phyloP scores from a whole-genome alignment of 2,329 filamentous ascomycete species.

The Paraconiothyrium sp. region DNA sequence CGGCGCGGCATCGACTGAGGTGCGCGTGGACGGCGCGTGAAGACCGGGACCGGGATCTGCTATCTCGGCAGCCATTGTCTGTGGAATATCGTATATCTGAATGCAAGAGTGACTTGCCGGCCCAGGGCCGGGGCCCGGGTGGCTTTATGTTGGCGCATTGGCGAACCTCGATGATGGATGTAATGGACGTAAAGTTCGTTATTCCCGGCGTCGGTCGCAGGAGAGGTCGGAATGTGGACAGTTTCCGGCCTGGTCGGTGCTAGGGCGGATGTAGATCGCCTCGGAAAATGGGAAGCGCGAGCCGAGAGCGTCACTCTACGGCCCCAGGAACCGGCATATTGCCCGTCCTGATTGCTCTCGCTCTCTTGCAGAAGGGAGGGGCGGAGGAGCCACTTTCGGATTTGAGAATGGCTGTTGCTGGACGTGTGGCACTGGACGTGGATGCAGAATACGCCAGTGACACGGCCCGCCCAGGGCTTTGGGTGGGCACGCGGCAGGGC shows the following conservation, averaged over 20 bases:
- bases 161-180: neutral
- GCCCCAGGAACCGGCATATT: neutral
- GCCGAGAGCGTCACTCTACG: neutral
- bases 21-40: slow-evolving; percentile 13
- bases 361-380: neutral
- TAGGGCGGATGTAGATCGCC: neutral
- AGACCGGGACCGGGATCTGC: slow-evolving; percentile 7
- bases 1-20: slow-evolving; percentile 10
- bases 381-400: neutral
- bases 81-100: neutral
- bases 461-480: neutral
- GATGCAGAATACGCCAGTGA: neutral
- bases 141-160: slow-evolving; percentile 13
- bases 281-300: slow-evolving; percentile 8
- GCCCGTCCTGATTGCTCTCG: neutral
- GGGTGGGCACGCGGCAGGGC: slow-evolving; percentile 3
- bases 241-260: neutral
- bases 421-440: neutral
- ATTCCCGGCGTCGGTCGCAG: slow-evolving; percentile 5
- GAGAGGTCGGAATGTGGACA: neutral
- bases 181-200: neutral
- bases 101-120: neutral
- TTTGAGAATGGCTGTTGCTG: neutral
- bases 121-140: neutral
- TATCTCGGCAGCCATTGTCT: slow-evolving; percentile 16